Evolutionary conservation across 1,284 basidiomycete species (phyloP), one percentile per base, ranked within the genome.

Genomic region (Entoloma clypeatum): DNA sequence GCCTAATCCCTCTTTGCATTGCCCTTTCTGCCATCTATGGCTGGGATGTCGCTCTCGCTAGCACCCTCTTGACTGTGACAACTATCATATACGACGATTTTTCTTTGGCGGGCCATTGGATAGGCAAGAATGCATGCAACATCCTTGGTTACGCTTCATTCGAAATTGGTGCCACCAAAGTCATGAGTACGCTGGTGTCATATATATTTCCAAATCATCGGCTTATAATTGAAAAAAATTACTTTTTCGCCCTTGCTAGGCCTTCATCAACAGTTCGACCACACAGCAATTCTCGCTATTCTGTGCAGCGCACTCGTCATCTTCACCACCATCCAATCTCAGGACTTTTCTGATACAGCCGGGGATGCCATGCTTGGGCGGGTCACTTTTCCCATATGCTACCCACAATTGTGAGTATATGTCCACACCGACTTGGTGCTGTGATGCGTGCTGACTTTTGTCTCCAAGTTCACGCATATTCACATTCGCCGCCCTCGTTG

Each of bases 271-370:
- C 7, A n/a, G 17, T 19, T 49, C 19, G 44, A 49, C 30, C 11
- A 14, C 4, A 37, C 46, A 3, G 41, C 55, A 14, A 29, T 52
- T n/a, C 11, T 42, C 9, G 53, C 64, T 0, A 37, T 64, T 33
- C 19, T 57, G 11, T 44, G 48, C 31, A 68, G 61, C 39, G 56
- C 50, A 2, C 31, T 53, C 3, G 43, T 65, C 24, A 55, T 64
- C 41, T 48, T 56, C 30, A 57, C 64, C 2, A 69, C 68, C 5
- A 61, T 67, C 6, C 65, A 69, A 4, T 58, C 62, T 0, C 67
- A 68, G 45, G 68, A 69, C 35, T 70, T 64, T 47, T 44, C 58
- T 5, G 69, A 71, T 31, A 47, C 57, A 3, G 56, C 51, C 5
- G 69, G 68, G 2, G 68, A 71, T 38, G 39, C 30, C 0, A 38